A percentile compares a stretch with the other conserved stretches of the same genome.
Evolutionary conservation across 139 green algal species (phyloP).

Genomic region (Raphidocelis subcapitata): DNA sequence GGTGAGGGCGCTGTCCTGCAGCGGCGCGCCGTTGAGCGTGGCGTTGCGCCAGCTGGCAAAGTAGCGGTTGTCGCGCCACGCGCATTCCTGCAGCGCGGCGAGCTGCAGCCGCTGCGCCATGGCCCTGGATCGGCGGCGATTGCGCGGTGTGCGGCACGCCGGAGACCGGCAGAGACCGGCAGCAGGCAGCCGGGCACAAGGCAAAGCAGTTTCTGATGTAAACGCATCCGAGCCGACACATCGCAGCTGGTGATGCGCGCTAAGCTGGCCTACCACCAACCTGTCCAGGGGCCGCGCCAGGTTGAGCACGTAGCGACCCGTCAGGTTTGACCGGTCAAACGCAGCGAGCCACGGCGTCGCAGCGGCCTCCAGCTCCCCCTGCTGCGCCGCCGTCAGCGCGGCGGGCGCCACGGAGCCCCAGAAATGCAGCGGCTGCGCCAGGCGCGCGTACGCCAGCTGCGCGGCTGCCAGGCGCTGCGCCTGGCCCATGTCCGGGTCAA

Average conservation of each 20-base stretch:
- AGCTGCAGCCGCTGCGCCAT: slow-evolving; percentile 18
- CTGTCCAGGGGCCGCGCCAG: slow-evolving; percentile 9
- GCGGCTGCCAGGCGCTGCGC: slow-evolving; percentile 23
- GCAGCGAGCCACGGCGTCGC: slow-evolving; percentile 1
- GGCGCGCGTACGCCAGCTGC: slow-evolving; percentile 10
- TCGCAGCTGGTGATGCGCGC: too few relatives aligned
- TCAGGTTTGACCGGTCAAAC: slow-evolving; percentile 16
- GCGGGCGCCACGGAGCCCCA: slow-evolving; percentile 12
- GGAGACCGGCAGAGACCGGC: too few relatives aligned
- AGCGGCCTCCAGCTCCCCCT: slow-evolving; percentile 5
- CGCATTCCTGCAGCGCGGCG: slow-evolving; percentile 19
- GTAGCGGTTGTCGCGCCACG: slow-evolving; percentile 15
- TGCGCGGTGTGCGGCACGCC: too few relatives aligned
- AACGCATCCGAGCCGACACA: too few relatives aligned
- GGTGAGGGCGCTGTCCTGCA: slow-evolving; percentile 7
- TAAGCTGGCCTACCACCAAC: too few relatives aligned
- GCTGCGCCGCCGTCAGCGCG: slow-evolving; percentile 18
- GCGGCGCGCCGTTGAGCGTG: neutral
- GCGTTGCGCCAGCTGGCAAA: slow-evolving; percentile 28
- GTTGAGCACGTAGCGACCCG: slow-evolving; percentile 16
- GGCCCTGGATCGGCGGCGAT: neutral
- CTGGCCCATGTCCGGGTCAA: slow-evolving; percentile 27
- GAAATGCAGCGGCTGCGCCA: slow-evolving; percentile 20
- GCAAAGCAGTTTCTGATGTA: too few relatives aligned
- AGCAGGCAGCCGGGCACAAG: too few relatives aligned